Evolutionary conservation across 257 asterid genomes (phyloP).

Genomic region (Gynochthodes officinalis): DNA sequence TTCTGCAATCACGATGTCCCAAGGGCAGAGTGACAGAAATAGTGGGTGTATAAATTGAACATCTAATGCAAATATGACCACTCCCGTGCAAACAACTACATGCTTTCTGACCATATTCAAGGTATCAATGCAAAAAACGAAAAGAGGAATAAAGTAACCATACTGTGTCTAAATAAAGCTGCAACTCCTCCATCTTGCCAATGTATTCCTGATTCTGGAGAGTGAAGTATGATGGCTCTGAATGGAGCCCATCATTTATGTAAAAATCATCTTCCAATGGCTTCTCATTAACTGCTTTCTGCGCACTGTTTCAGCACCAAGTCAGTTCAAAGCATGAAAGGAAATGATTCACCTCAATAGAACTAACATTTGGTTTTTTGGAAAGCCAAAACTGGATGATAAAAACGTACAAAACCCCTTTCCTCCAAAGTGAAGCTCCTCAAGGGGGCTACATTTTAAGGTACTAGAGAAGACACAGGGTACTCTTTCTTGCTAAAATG

Average conservation of each 20-base stretch:
- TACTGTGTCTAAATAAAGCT: conserved; percentile 19
- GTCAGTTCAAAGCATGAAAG: background rate
- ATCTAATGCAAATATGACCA: too few species aligned
- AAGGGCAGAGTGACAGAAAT: too few species aligned
- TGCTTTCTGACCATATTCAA: background rate
- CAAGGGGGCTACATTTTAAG: background rate
- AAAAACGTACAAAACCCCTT: background rate
- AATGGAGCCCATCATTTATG: background rate
- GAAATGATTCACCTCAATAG: background rate
- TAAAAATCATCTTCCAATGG: conserved; percentile 6
- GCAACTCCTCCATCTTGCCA: conserved; percentile 22
- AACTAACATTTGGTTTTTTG: background rate
- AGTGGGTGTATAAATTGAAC: too few species aligned
- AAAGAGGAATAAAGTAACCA: background rate
- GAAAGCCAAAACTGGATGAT: background rate
- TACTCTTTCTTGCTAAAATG: background rate
- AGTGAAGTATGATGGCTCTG: background rate
- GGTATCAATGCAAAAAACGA: background rate
- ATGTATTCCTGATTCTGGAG: conserved; percentile 13
- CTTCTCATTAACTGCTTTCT: background rate
- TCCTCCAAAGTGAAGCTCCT: background rate
- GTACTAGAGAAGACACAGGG: background rate
- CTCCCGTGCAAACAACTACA: background rate
- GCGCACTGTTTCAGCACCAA: background rate
- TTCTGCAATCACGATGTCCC: too few species aligned